A percentile compares a stretch with the other conserved stretches of the same genome.
Evolutionary conservation across 1,284 basidiomycete genomes (phyloP).

Genomic region (Cutaneotrichosporon mucoides): DNA sequence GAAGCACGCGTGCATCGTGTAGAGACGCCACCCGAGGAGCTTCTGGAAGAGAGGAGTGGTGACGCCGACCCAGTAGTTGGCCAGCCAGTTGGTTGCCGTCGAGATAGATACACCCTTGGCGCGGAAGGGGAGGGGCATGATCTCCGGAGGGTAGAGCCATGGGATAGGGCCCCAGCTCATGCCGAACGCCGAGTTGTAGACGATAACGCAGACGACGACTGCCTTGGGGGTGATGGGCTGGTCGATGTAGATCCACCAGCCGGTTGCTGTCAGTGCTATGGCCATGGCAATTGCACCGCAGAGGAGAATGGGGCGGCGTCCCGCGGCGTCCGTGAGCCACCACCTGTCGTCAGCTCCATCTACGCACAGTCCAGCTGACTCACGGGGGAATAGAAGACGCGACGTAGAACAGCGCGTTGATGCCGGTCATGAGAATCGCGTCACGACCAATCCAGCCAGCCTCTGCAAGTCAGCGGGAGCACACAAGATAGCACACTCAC

Average conservation of each 20-base stretch:
- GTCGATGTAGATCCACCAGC: constrained; percentile 76
- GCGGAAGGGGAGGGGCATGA: constrained; percentile 82
- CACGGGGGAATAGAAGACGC: constrained; percentile 72
- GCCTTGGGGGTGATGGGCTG: constrained; percentile 77
- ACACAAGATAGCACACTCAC: constrained; percentile 49
- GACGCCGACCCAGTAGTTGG: constrained; percentile 65
- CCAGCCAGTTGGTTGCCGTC: constrained; percentile 79
- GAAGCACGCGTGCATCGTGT: constrained; percentile 95
- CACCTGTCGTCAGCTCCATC: constrained; percentile 50
- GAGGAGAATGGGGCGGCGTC: constrained; percentile 83
- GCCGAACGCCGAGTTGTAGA: constrained; percentile 92
- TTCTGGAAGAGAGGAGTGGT: constrained; percentile 86
- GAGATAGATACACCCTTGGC: constrained; percentile 93
- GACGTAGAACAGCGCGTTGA: constrained; percentile 84
- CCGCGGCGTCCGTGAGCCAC: constrained; percentile 92
- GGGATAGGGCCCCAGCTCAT: constrained; percentile 52
- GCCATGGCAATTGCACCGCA: constrained; percentile 69
- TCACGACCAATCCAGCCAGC: constrained; percentile 97
- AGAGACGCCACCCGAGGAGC: constrained; percentile 83
- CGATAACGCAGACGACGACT: constrained; percentile 85
- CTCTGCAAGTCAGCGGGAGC: constrained; percentile 54
- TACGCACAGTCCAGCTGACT: not conserved
- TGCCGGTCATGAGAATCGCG: constrained; percentile 95
- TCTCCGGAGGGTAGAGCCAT: constrained; percentile 85
- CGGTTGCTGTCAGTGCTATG: constrained; percentile 43